phyloP scores from a whole-genome alignment of 305 asterid species.

The Fraxinus nigra region DNA sequence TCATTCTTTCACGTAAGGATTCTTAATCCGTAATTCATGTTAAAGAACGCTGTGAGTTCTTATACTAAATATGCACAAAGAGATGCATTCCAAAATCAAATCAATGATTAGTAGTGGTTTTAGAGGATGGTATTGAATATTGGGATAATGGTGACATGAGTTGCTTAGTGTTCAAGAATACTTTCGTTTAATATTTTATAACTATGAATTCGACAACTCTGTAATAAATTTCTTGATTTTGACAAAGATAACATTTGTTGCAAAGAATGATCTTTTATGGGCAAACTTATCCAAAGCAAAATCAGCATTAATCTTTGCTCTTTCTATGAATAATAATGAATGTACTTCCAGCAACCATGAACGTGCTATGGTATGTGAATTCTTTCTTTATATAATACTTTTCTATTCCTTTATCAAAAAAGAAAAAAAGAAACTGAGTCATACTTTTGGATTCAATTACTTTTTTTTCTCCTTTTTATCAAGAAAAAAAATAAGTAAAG shows the following conservation, averaged over 20 bases:
- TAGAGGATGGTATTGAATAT: not conserved
- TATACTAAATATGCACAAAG: no score
- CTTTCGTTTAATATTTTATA: not conserved
- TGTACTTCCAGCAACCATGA: not conserved
- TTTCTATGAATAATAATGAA: not conserved
- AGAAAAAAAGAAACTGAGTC: not conserved
- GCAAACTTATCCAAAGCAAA: not conserved
- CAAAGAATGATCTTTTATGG: not conserved
- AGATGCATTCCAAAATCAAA: no score
- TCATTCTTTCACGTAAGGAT: no score
- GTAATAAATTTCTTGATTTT: not conserved
- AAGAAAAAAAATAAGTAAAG: not conserved
- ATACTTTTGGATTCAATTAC: constrained; percentile 19
- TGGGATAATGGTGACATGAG: not conserved
- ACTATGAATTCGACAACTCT: not conserved
- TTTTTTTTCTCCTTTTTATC: not conserved
- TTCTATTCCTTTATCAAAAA: not conserved
- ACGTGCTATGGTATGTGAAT: not conserved
- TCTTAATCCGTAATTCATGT: no score
- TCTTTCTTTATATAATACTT: not conserved
- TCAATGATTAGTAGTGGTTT: no score
- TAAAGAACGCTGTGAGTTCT: no score
- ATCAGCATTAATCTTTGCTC: not conserved
- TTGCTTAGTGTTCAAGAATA: not conserved
- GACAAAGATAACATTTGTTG: not conserved